Evolutionary conservation across 2,329 filamentous ascomycete species (phyloP).

Genomic region (Colletotrichum simmondsii): DNA sequence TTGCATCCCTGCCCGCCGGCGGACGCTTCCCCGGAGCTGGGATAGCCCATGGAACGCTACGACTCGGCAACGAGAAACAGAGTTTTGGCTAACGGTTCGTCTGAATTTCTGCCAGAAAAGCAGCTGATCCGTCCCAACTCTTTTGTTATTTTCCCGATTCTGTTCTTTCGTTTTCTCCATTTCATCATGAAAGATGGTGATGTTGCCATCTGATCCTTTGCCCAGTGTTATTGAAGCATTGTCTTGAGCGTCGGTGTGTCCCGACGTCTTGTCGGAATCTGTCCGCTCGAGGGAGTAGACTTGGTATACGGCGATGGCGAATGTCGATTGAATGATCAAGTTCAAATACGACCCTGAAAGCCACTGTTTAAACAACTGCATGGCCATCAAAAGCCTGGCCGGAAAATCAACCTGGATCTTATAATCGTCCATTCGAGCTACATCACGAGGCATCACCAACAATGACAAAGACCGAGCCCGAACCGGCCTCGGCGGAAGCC

Average conservation of each 20-base stretch:
- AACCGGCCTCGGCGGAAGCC: neutral
- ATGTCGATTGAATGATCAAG: neutral
- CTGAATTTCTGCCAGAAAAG: neutral
- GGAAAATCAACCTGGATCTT: neutral
- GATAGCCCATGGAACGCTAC: conserved; percentile 4
- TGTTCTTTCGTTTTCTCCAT: neutral
- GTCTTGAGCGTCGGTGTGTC: neutral
- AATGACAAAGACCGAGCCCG: neutral
- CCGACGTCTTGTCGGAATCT: neutral
- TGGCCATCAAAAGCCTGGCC: neutral
- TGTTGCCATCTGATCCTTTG: neutral
- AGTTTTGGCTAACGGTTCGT: conserved; percentile 2
- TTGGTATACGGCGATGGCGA: neutral
- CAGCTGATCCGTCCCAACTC: neutral
- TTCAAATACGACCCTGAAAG: neutral
- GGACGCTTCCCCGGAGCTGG: neutral
- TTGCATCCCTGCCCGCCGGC: neutral
- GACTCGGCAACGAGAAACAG: neutral
- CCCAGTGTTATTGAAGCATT: neutral
- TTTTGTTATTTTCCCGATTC: neutral
- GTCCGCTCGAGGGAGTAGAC: neutral
- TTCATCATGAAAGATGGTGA: conserved; percentile 4
- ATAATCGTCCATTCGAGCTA: neutral
- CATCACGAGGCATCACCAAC: neutral
- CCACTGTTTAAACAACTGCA: neutral